Conservation (phyloP, 2,329 filamentous ascomycete species). For the Stromatinia cepivora region DNA sequence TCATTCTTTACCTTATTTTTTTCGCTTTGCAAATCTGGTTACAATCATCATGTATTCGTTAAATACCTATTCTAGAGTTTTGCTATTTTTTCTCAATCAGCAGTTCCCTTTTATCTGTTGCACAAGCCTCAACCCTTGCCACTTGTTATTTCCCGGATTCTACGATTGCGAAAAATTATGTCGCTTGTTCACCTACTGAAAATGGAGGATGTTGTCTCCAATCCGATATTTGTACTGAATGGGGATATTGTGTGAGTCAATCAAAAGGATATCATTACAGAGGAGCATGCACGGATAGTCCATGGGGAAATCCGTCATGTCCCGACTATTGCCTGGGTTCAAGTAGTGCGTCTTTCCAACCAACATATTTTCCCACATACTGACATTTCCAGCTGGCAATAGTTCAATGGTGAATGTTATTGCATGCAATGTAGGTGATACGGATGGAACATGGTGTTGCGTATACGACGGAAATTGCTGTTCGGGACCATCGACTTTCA, state of each 20-base stretch:
- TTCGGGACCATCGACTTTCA: slow-evolving; percentile 19
- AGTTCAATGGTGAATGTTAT: slow-evolving; percentile 26
- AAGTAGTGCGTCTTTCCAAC: slow-evolving; percentile 17
- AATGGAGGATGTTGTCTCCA: slow-evolving; percentile 26
- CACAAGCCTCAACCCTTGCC: neutral
- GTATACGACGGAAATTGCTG: slow-evolving; percentile 30
- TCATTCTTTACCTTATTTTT: neutral
- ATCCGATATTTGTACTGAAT: slow-evolving; percentile 27
- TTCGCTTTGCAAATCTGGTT: neutral
- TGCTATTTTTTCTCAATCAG: neutral
- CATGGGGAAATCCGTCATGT: slow-evolving; percentile 30
- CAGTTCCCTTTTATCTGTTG: neutral
- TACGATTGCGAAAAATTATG: slow-evolving; percentile 19
- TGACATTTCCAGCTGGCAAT: slow-evolving; percentile 24
- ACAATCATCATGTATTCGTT: neutral
- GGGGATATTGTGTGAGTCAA: slow-evolving; percentile 28
- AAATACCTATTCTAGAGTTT: neutral
- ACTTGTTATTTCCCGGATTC: slow-evolving; percentile 27
- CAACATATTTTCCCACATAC: neutral
- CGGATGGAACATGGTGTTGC: slow-evolving; percentile 29
- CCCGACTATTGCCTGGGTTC: slow-evolving; percentile 28
- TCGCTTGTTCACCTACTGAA: slow-evolving; percentile 26
- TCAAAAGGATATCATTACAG: slow-evolving; percentile 30
- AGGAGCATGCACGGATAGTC: slow-evolving; percentile 29
- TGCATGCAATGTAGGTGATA: slow-evolving; percentile 24